Conservation (phyloP, 2,329 filamentous ascomycete species). For the Cladosporium sphaerospermum region DNA sequence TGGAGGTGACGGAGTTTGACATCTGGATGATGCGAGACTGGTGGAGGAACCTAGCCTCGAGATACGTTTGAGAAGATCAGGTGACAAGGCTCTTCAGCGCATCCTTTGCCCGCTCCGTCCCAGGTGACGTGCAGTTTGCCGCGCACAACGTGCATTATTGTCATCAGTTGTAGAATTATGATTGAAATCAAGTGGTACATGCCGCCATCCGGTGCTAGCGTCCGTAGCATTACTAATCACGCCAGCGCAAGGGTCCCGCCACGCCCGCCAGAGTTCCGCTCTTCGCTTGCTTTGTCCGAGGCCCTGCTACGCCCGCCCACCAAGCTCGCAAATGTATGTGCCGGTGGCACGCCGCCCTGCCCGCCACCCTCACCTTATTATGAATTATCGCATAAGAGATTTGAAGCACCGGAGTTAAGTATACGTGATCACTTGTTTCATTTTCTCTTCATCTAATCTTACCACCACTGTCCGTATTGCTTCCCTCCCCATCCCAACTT, state of each 20-base stretch:
- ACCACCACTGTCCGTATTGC: not conserved
- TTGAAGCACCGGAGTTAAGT: constrained; percentile 2
- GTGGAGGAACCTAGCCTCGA: constrained; percentile 32
- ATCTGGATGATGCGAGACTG: constrained; percentile 46
- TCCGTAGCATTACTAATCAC: not conserved
- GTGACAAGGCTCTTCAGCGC: too few species aligned
- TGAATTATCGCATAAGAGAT: constrained; percentile 1
- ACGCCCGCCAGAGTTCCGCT: not conserved
- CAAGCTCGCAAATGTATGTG: not conserved
- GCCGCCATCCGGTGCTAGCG: too few species aligned
- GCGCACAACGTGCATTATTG: too few species aligned
- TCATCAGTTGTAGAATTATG: too few species aligned
- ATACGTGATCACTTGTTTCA: not conserved
- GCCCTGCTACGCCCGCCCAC: not conserved
- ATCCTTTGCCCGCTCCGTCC: too few species aligned
- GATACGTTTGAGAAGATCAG: not conserved
- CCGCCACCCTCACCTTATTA: not conserved
- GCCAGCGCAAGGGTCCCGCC: too few species aligned
- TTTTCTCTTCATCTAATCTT: not conserved
- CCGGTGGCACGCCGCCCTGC: not conserved
- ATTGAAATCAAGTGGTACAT: too few species aligned
- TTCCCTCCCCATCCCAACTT: not conserved
- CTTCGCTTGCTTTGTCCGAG: constrained; percentile 8
- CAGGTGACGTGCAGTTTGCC: too few species aligned
- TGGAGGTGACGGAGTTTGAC: constrained; percentile 43